Percentiles rank a stretch among this genome's conserved stretches.
phyloP scores from a whole-genome alignment of 371 early-diverging fungal genomes.

The Actinomortierella wolfii region DNA sequence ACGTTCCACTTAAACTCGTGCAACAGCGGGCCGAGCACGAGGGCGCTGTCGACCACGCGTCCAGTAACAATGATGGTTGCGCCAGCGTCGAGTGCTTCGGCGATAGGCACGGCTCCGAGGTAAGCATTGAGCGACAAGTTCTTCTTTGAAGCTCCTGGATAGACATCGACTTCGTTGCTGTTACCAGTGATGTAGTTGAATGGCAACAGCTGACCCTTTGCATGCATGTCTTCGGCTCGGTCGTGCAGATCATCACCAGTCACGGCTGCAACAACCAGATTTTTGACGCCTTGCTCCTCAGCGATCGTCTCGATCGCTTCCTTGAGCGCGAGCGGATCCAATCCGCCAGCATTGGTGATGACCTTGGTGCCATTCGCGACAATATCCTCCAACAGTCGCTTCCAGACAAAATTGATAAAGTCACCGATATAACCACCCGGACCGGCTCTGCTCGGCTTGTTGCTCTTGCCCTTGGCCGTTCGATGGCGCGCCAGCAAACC shows the following conservation, averaged over 20 bases:
- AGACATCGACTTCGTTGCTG: slow-evolving; percentile 52
- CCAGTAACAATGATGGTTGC: slow-evolving; percentile 78
- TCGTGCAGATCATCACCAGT: slow-evolving; percentile 67
- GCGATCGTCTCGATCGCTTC: slow-evolving; percentile 65
- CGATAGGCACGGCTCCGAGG: slow-evolving; percentile 63
- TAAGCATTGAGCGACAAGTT: slow-evolving; percentile 70
- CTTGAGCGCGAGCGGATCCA: slow-evolving; percentile 73
- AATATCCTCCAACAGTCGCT: slow-evolving; percentile 57
- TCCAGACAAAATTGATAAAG: slow-evolving; percentile 61
- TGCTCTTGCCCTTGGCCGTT: slow-evolving; percentile 32
- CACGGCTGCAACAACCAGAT: slow-evolving; percentile 68
- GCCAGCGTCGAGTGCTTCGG: slow-evolving; percentile 62
- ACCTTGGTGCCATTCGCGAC: slow-evolving; percentile 65
- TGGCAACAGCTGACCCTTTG: slow-evolving; percentile 49
- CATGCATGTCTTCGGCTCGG: slow-evolving; percentile 33
- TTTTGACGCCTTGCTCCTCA: slow-evolving; percentile 52
- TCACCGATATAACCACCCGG: slow-evolving; percentile 69
- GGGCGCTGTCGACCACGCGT: slow-evolving; percentile 74
- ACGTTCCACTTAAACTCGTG: slow-evolving; percentile 63
- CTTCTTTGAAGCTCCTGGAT: slow-evolving; percentile 56
- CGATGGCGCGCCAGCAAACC: slow-evolving; percentile 71
- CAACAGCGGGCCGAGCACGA: slow-evolving; percentile 64
- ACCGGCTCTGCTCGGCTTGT: slow-evolving; percentile 55
- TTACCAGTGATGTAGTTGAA: slow-evolving; percentile 60
- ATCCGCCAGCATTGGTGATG: slow-evolving; percentile 78